phyloP scores from a whole-genome alignment of 2,329 filamentous ascomycete species.

The Ascocoryne sarcoides region DNA sequence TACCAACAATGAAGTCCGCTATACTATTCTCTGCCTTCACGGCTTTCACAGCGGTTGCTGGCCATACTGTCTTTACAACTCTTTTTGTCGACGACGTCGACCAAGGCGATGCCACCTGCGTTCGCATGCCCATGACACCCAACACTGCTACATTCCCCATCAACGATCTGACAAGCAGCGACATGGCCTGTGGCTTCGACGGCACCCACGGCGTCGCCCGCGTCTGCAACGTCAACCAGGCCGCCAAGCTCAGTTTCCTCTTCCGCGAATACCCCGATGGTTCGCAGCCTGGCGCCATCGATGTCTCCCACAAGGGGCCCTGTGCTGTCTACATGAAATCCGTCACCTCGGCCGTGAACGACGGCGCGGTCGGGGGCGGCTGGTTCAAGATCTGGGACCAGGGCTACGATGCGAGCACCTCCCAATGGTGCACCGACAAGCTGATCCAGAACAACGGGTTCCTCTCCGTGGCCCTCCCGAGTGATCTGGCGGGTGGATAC shows the following conservation, averaged over 20 bases:
- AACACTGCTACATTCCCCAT: slow-evolving; percentile 49
- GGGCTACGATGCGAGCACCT: slow-evolving; percentile 47
- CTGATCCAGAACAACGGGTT: slow-evolving; percentile 56
- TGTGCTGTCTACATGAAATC: slow-evolving; percentile 69
- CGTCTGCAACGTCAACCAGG: slow-evolving; percentile 31
- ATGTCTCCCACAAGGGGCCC: slow-evolving; percentile 55
- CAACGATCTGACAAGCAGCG: slow-evolving; percentile 43
- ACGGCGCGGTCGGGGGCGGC: slow-evolving; percentile 50
- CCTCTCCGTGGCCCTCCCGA: slow-evolving; percentile 53
- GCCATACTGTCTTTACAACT: slow-evolving; percentile 57
- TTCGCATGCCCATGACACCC: slow-evolving; percentile 53
- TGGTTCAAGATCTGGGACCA: slow-evolving; percentile 76
- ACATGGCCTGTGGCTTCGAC: slow-evolving; percentile 59
- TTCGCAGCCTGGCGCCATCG: slow-evolving; percentile 45
- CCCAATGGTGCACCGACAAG: slow-evolving; percentile 62
- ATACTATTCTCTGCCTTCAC: too few relatives aligned
- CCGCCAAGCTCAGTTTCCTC: slow-evolving; percentile 39
- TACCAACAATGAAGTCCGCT: too few relatives aligned
- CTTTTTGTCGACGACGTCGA: slow-evolving; percentile 51
- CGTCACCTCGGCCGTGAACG: slow-evolving; percentile 44
- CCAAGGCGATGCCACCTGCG: slow-evolving; percentile 63
- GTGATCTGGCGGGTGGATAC: slow-evolving; percentile 47
- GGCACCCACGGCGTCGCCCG: slow-evolving; percentile 40
- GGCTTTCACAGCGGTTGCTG: slow-evolving; percentile 28
- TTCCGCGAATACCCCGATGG: slow-evolving; percentile 54